Conservation (phyloP, 805 yeast species). For the Spathaspora passalidarum region DNA sequence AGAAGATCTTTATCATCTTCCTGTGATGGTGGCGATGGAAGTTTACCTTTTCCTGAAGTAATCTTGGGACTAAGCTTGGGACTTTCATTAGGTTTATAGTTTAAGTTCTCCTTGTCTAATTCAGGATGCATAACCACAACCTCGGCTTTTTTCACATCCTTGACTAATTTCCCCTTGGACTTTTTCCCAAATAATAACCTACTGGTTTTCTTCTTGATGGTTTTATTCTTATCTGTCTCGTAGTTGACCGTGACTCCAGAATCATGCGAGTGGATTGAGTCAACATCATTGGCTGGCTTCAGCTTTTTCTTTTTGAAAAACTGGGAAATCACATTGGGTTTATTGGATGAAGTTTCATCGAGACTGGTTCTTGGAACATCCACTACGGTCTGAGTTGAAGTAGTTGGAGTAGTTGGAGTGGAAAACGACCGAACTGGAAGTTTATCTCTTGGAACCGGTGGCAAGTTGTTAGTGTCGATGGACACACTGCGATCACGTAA, state of each 20-base stretch:
- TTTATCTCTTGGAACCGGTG: constrained; percentile 16
- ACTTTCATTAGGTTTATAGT: background rate
- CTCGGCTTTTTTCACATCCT: constrained; percentile 6
- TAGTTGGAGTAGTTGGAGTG: constrained; percentile 27
- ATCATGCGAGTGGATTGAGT: constrained; percentile 2
- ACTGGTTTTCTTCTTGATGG: constrained; percentile 3
- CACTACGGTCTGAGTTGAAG: background rate
- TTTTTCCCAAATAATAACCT: constrained; percentile 17
- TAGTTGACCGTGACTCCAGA: constrained; percentile 24
- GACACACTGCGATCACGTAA: constrained; percentile 29
- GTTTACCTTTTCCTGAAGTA: too few species aligned
- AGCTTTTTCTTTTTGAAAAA: constrained; percentile 27
- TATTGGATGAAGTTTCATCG: background rate
- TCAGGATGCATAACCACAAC: background rate
- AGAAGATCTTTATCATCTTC: too few species aligned
- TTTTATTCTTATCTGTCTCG: constrained; percentile 16
- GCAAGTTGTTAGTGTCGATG: constrained; percentile 20
- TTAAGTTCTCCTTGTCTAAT: background rate
- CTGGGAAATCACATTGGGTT: constrained; percentile 33
- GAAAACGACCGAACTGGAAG: constrained; percentile 34
- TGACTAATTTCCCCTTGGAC: constrained; percentile 9
- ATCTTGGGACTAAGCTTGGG: too few species aligned
- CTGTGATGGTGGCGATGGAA: too few species aligned
- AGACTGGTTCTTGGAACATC: background rate
- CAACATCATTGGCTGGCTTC: constrained; percentile 3